Evolutionary conservation across 2,329 filamentous ascomycete genomes (phyloP).

Genomic region (Alternaria sp.): DNA sequence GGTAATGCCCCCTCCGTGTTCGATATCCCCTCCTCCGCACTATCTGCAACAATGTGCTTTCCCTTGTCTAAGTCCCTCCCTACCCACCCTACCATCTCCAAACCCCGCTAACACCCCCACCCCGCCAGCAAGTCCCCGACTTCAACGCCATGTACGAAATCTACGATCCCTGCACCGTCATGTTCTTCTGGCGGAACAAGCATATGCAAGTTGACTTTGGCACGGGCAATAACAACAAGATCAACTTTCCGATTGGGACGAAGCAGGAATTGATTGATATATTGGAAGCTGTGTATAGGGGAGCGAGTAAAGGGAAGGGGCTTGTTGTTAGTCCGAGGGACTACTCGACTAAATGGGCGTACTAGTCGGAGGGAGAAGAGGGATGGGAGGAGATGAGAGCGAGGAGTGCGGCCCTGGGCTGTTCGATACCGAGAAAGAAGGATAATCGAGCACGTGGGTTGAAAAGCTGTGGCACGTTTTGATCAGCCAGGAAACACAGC

Average conservation of each 20-base stretch:
- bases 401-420: background rate
- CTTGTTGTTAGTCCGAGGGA: slow-evolving; percentile 92
- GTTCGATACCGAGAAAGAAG: background rate
- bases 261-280: slow-evolving; percentile 98
- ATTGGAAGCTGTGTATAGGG: slow-evolving; percentile 93
- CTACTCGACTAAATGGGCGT: slow-evolving; percentile 68
- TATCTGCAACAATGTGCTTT: no score
- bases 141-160: slow-evolving; percentile 94
- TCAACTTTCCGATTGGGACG: slow-evolving; percentile 91
- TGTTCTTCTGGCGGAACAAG: slow-evolving; percentile 81
- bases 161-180: slow-evolving; percentile 88
- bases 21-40: no score
- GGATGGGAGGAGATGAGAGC: background rate
- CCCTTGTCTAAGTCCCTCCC: background rate
- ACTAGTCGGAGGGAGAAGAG: slow-evolving; percentile 6
- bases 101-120: background rate
- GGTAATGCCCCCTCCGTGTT: background rate
- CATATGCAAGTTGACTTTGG: slow-evolving; percentile 49
- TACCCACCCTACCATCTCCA: background rate
- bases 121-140: slow-evolving; percentile 65
- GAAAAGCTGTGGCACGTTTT: background rate
- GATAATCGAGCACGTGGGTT: accelerated
- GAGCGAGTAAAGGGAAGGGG: slow-evolving; percentile 93
- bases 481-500: background rate
- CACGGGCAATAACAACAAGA: slow-evolving; percentile 96